Percentiles rank a stretch among this genome's conserved stretches.
These are phyloP conservation scores for Chenopodium album DNA, from an alignment of 148 eudicot species.

Conservation along the genomic window DNA sequence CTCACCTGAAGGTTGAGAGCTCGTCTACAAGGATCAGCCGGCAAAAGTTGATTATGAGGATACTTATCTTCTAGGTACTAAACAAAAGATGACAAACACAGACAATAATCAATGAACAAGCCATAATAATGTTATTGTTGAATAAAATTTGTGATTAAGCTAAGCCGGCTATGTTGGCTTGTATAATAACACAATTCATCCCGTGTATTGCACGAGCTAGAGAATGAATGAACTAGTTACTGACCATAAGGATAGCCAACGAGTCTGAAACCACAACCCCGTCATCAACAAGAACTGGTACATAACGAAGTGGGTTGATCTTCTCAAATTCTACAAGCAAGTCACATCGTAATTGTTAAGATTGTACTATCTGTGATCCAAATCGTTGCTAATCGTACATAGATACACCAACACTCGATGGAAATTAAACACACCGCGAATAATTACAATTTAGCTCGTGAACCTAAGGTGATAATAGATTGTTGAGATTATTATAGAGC, in stretches of 20 bases:
- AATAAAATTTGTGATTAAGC: background rate
- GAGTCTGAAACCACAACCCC: conserved; percentile 58
- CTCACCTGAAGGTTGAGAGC: conserved; percentile 63
- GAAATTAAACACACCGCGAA: no score
- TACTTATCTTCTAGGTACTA: conserved; percentile 71
- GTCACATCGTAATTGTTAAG: background rate
- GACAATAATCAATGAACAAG: background rate
- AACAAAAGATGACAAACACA: conserved; percentile 11
- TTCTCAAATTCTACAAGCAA: conserved; percentile 56
- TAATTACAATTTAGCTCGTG: no score
- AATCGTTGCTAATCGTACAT: background rate
- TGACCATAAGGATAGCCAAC: conserved; percentile 61
- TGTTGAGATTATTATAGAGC: no score
- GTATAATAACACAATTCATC: no score
- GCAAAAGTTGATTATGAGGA: conserved; percentile 51
- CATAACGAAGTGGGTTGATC: conserved; percentile 56
- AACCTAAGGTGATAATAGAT: no score
- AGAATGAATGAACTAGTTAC: background rate
- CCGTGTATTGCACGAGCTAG: no score
- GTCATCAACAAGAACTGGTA: conserved; percentile 62
- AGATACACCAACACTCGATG: no score
- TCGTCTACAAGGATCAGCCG: conserved; percentile 41
- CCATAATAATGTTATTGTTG: background rate
- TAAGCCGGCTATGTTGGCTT: no score
- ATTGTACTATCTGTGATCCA: background rate